Evolutionary conservation across 169 alveolate genomes (phyloP).

Genomic region (Cryptosporidium ryanae): DNA sequence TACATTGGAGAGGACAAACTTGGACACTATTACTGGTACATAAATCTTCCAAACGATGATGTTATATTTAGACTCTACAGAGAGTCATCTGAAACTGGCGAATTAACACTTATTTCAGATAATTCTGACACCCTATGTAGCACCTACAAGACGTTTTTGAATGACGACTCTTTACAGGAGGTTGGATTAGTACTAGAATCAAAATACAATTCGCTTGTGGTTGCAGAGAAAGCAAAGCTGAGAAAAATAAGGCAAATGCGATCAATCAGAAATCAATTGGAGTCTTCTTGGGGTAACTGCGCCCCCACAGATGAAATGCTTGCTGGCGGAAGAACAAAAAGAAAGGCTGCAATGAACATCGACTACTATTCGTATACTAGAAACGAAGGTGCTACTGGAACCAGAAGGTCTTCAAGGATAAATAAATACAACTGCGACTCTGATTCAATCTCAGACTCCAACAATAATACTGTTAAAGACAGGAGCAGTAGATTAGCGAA

Average conservation of each 20-base stretch:
- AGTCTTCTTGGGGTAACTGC: slow-evolving; percentile 73
- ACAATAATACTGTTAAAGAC: slow-evolving; percentile 13
- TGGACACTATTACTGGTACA: slow-evolving; percentile 65
- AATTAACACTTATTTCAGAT: slow-evolving; percentile 40
- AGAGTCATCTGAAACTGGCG: slow-evolving; percentile 34
- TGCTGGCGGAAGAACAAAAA: slow-evolving; percentile 60
- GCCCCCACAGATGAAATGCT: slow-evolving; percentile 74
- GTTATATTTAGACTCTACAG: slow-evolving; percentile 44
- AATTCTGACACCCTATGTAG: slow-evolving; percentile 67
- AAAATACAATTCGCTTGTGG: slow-evolving; percentile 36
- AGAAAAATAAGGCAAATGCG: slow-evolving; percentile 71
- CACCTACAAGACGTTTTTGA: slow-evolving; percentile 33
- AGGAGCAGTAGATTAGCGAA: slow-evolving; percentile 58
- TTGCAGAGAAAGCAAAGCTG: slow-evolving; percentile 69
- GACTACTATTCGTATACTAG: slow-evolving; percentile 39
- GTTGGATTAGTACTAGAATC: slow-evolving; percentile 45
- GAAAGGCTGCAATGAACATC: slow-evolving; percentile 63
- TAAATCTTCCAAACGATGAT: slow-evolving; percentile 57
- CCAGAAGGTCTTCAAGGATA: slow-evolving; percentile 38
- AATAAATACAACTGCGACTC: slow-evolving; percentile 11
- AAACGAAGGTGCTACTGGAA: slow-evolving; percentile 14
- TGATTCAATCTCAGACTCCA: background rate
- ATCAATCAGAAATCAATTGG: slow-evolving; percentile 63
- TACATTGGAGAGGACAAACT: slow-evolving; percentile 38
- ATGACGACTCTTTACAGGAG: slow-evolving; percentile 19